Evolutionary conservation across 2,329 filamentous ascomycete genomes (phyloP), one percentile per base, ranked within the genome.

Genomic region (Aspergillus tanneri): DNA sequence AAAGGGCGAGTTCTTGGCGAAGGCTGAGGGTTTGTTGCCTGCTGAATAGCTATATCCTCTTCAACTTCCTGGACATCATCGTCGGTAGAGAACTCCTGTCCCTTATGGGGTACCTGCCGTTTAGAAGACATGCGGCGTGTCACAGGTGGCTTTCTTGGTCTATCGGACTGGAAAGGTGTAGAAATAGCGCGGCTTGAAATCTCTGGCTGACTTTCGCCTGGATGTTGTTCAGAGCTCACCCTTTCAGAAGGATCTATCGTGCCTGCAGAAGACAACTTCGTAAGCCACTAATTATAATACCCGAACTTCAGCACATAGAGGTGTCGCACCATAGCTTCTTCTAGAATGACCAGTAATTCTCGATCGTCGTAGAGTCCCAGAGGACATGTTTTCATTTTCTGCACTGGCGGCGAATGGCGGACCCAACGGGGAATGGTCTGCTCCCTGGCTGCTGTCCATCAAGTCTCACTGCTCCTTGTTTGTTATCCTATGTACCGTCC

Each of bases 21-120:
- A 36, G 56, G 49, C 28, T 64, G 61, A 14, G 62, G 59, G n/a
- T 56, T 60, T 14, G 59, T 51, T 5, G 58, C 50, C 30, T 68
- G 62, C 56, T 55, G 70, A 57, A 56, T 74, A 69, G 48, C 81
- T 74, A 56, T 78, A 61, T 90, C 87, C 53, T 82, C 81, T 63
- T 88, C 85, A 16, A 96, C 83, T 69, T 96, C 92, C 55, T 83
- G 79, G 19, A 84, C 77, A 63, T 90, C 90, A 67, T 97, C 92
- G 65, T 97, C 91, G 39, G 89, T 89, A 0, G 91, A 96, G 72
- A 95, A 97, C 51, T 92, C 79, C 53, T 88, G 87, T 23, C 91
- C 88, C 45, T 89, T 86, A 65, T 92, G 83, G 2, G 90, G 90
- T 32, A 83, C 83, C 61, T 83, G 78, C 43, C 74, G 69, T 52